Conservation (phyloP, 1,139 yeast species). For the Hanseniaspora sp. region DNA sequence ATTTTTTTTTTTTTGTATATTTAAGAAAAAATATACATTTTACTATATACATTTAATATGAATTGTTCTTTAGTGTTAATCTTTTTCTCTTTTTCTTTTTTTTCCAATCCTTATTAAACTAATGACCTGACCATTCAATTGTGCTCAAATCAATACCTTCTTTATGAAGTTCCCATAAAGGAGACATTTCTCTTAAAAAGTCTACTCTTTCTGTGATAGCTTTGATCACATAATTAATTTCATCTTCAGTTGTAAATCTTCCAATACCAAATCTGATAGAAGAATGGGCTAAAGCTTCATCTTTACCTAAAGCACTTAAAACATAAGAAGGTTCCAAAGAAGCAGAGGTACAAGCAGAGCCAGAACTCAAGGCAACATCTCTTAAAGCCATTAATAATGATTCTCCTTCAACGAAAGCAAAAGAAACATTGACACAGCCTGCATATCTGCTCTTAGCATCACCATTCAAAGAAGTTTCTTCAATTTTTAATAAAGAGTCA, state of each 20-base stretch:
- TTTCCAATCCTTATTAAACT: conserved; percentile 4
- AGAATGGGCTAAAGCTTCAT: conserved; percentile 95
- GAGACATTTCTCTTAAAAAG: conserved; percentile 83
- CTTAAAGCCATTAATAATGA: conserved; percentile 93
- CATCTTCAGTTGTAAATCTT: conserved; percentile 91
- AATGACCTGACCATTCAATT: conserved; percentile 97
- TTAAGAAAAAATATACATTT: not conserved
- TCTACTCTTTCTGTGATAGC: conserved; percentile 85
- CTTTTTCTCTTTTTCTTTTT: not conserved
- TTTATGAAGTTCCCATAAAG: conserved; percentile 98
- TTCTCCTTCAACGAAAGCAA: conserved; percentile 97
- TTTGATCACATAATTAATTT: conserved; percentile 80
- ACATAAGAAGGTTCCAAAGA: conserved; percentile 96
- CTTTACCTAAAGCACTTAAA: conserved; percentile 91
- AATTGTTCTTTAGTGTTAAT: no score
- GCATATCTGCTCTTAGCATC: conserved; percentile 62
- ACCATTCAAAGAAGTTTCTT: conserved; percentile 85
- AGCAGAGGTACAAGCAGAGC: conserved; percentile 99
- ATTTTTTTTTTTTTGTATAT: not conserved
- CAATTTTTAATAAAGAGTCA: conserved; percentile 63
- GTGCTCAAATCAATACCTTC: conserved; percentile 91
- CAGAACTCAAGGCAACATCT: conserved; percentile 90
- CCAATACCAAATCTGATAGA: conserved; percentile 96
- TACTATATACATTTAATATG: not conserved
- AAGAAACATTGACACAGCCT: conserved; percentile 93